Conservation (phyloP, 345 rosid species). For the Iberis pinnata region DNA sequence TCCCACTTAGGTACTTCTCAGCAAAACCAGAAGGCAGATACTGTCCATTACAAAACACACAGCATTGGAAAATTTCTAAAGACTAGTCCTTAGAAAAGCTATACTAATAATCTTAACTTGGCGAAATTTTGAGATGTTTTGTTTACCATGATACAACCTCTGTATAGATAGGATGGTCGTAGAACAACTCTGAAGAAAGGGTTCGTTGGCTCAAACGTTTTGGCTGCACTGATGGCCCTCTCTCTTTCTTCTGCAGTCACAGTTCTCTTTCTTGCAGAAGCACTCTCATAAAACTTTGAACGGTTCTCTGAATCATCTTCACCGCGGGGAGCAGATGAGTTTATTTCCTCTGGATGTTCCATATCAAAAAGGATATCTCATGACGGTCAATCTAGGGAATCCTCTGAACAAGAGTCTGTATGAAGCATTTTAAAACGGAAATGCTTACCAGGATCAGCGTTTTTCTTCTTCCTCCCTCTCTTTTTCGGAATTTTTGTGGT, state of each 20-base stretch:
- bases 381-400: no score
- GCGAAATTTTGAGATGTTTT: no score
- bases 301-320: conserved; percentile 46
- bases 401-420: neutral
- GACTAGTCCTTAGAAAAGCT: no score
- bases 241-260: conserved; percentile 79
- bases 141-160: conserved; percentile 78
- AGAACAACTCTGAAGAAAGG: conserved; percentile 84
- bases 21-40: conserved; percentile 85
- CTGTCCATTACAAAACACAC: conserved; percentile 33
- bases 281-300: conserved; percentile 65
- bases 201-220: conserved; percentile 67
- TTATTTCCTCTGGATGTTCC: conserved; percentile 36
- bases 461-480: conserved; percentile 61
- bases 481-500: conserved; percentile 38
- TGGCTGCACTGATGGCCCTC: conserved; percentile 62
- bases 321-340: conserved; percentile 35
- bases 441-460: conserved; percentile 58
- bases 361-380: conserved; percentile 1
- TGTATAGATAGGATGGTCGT: conserved; percentile 72
- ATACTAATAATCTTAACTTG: no score
- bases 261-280: conserved; percentile 69
- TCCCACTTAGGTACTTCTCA: conserved; percentile 69
- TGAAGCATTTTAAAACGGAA: neutral
- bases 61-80: no score